These are phyloP conservation scores for Phaeotremella fagi DNA, from an alignment of 768 basidiomycete genomes.

Conservation along the genomic window DNA sequence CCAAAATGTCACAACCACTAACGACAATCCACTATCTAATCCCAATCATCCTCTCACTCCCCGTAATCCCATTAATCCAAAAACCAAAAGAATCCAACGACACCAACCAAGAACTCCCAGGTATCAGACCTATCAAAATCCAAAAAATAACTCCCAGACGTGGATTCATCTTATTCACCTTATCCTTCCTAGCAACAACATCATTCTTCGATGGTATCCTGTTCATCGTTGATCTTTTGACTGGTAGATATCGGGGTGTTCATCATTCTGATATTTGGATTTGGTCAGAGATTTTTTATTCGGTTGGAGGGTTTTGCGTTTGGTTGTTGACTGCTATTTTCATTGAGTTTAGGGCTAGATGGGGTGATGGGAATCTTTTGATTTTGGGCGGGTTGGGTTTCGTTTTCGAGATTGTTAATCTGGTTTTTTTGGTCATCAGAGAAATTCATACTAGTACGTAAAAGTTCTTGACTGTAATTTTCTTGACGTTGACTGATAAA, in stretches of 20 bases:
- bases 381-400: constrained; percentile 20
- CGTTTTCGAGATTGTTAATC: constrained; percentile 26
- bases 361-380: constrained; percentile 26
- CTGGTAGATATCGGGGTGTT: constrained; percentile 60
- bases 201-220: constrained; percentile 73
- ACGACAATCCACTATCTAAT: constrained; percentile 27
- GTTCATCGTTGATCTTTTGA: constrained; percentile 62
- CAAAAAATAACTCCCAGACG: constrained; percentile 68
- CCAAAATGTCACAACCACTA: constrained; percentile 9
- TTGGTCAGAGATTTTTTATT: constrained; percentile 22
- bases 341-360: constrained; percentile 29
- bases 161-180: constrained; percentile 64
- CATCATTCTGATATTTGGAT: neutral
- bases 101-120: constrained; percentile 17
- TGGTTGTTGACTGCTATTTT: constrained; percentile 28
- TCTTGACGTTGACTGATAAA: neutral
- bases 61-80: constrained; percentile 20
- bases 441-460: constrained; percentile 23
- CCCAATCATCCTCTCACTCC: constrained; percentile 30
- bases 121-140: constrained; percentile 49
- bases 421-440: constrained; percentile 28
- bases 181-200: constrained; percentile 65
- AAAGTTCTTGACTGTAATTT: constrained; percentile 12
- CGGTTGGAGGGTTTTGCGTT: constrained; percentile 31
- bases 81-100: constrained; percentile 13